phyloP scores from a whole-genome alignment of 176 grass and related monocot species.

The Phoenix roebelenii region DNA sequence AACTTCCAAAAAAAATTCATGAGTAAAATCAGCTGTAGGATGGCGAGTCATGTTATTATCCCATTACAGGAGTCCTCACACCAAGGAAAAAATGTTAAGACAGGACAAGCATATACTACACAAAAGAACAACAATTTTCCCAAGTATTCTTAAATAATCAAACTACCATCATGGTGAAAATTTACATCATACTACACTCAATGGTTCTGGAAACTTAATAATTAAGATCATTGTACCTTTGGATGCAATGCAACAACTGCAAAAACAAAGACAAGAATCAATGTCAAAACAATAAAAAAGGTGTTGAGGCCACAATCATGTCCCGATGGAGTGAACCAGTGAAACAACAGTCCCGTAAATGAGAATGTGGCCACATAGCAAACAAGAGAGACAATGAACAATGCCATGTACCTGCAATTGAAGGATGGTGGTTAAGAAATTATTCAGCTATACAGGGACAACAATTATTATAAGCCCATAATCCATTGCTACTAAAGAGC shows the following conservation, averaged over 20 bases:
- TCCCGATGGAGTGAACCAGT: conserved; percentile 95
- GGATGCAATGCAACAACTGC: conserved; percentile 86
- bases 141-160: too few species aligned
- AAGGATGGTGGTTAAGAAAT: neutral
- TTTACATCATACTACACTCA: too few species aligned
- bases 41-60: too few species aligned
- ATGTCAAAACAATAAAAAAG: conserved; percentile 85
- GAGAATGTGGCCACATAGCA: conserved; percentile 73
- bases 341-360: conserved; percentile 85
- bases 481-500: neutral
- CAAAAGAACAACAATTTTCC: too few species aligned
- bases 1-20: too few species aligned
- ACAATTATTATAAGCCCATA: neutral
- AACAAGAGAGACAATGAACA: conserved; percentile 81
- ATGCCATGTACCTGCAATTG: conserved; percentile 73
- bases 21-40: too few species aligned
- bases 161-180: too few species aligned
- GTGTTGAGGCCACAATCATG: conserved; percentile 90
- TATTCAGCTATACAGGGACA: too few species aligned
- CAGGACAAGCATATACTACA: too few species aligned
- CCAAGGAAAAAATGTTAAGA: too few species aligned
- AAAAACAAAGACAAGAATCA: conserved; percentile 77
- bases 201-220: too few species aligned
- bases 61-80: too few species aligned
- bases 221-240: conserved; percentile 39